phyloP scores from a whole-genome alignment of 345 rosid species.

The Toxicodendron radicans region DNA sequence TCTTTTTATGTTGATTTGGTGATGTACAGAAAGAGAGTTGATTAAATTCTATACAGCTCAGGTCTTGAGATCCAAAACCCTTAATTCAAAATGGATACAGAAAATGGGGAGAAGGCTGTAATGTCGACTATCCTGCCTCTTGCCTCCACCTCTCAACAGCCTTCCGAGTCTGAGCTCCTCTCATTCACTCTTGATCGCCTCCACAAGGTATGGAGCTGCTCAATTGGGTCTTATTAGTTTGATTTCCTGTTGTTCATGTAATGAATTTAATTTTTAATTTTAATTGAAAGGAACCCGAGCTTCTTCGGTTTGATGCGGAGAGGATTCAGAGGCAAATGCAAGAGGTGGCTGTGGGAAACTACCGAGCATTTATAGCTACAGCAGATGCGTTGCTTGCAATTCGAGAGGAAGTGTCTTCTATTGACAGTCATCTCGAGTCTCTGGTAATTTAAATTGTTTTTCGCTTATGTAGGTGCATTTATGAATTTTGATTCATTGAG shows the following conservation, averaged over 20 bases:
- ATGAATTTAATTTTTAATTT: neutral
- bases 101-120: constrained; percentile 12
- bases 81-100: constrained; percentile 33
- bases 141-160: constrained; percentile 61
- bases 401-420: constrained; percentile 77
- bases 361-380: constrained; percentile 92
- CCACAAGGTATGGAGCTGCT: constrained; percentile 59
- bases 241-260: neutral
- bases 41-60: neutral
- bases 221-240: neutral
- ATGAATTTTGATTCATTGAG: too few species aligned
- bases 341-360: constrained; percentile 93
- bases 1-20: too few species aligned
- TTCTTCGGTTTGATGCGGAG: constrained; percentile 92
- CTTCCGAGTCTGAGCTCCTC: constrained; percentile 95
- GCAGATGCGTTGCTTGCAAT: constrained; percentile 90
- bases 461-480: neutral
- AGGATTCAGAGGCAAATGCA: constrained; percentile 97
- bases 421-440: constrained; percentile 88
- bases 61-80: constrained; percentile 7
- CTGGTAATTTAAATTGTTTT: constrained; percentile 44
- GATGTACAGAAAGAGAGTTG: neutral
- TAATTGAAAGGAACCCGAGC: constrained; percentile 81
- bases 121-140: neutral
- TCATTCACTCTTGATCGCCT: constrained; percentile 99